Base-by-base conservation (phyloP, 176 grass and related monocot genomes). In the Carex cristatella region DNA sequence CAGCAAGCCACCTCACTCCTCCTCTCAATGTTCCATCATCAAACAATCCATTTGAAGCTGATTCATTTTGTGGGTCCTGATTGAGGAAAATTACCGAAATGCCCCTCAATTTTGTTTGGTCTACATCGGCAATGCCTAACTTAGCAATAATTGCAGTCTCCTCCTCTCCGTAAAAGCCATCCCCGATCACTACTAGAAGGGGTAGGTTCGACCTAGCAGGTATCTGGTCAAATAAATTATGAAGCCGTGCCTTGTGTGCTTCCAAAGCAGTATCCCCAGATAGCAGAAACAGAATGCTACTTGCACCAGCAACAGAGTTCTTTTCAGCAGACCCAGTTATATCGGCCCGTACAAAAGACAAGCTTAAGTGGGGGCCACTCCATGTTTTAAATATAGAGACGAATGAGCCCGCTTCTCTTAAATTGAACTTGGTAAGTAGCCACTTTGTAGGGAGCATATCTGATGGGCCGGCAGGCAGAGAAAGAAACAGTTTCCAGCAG, bases 401-500 rank as follows among this genome's bases (percentile, higher is more conserved):
- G 86, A 84, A 88, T 15, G 79, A 88, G 33, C 35, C 85, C 82
- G 49, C 84, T 89, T 42, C 48, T 84, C 87, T 42, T 76, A 92
- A 76, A 85, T 81, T 87, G 75, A 99, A 71, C 82, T 99, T 95
- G 82, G 81, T 91, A 2, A 95, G 91, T 69, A 94, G 89, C 93
- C 96, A 99, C 86, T 84, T 94, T 53, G 85, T 89, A 86, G 84
- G 81, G 16, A 73, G 80, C 70, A 49, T 55, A 83, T 88, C 81
- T 42, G 63, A 75, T 80, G 84, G 59, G 18, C 81, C 74, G 19
- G 80, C 80, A 49, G 88, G 91, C 19, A 92, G 73, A 82, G 91
- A 75, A 63, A 95, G 46, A 79, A 99, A 81, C 35, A 95, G 83
- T 85, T 99, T 99, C 88, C 93, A 99, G 84, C 93, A 95, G 81